Conservation (phyloP, 2,329 filamentous ascomycete genomes). For the Pseudocercospora fijiensis region DNA sequence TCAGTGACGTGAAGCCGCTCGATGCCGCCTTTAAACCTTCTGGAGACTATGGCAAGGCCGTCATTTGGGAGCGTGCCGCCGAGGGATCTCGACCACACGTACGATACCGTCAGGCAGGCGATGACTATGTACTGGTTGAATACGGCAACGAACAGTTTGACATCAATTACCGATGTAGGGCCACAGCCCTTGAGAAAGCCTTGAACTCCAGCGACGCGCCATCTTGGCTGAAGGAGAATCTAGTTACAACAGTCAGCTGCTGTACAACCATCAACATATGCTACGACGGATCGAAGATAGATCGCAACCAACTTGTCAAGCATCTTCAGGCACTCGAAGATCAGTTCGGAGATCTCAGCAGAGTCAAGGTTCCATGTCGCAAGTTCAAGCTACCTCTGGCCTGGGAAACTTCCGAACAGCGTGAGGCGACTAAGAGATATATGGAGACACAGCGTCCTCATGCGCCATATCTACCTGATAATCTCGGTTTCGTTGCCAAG, state of each 20-base stretch:
- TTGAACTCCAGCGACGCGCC: conserved; percentile 45
- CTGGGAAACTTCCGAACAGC: conserved; percentile 45
- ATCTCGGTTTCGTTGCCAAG: conserved; percentile 58
- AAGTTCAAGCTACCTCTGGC: conserved; percentile 46
- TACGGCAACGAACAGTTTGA: conserved; percentile 58
- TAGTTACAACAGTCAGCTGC: conserved; percentile 55
- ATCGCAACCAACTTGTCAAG: conserved; percentile 39
- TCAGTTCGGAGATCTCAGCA: conserved; percentile 45
- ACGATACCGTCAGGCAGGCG: conserved; percentile 41
- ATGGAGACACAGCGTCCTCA: conserved; percentile 61
- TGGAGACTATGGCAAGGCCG: conserved; percentile 31
- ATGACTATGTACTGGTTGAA: conserved; percentile 57
- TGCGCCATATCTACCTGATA: conserved; percentile 63
- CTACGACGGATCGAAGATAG: conserved; percentile 43
- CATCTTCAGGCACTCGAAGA: conserved; percentile 44
- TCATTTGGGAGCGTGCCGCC: conserved; percentile 35
- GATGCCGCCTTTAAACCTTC: conserved; percentile 27
- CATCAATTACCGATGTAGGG: conserved; percentile 57
- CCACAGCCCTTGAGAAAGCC: conserved; percentile 54
- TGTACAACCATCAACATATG: conserved; percentile 46
- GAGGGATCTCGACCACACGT: conserved; percentile 34
- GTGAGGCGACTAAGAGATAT: conserved; percentile 59
- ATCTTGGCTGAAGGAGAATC: conserved; percentile 40
- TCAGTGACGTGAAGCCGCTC: conserved; percentile 39
- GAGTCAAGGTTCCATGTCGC: conserved; percentile 45